Conservation (phyloP, 2,329 filamentous ascomycete species). For the Sporothrix phasma region DNA sequence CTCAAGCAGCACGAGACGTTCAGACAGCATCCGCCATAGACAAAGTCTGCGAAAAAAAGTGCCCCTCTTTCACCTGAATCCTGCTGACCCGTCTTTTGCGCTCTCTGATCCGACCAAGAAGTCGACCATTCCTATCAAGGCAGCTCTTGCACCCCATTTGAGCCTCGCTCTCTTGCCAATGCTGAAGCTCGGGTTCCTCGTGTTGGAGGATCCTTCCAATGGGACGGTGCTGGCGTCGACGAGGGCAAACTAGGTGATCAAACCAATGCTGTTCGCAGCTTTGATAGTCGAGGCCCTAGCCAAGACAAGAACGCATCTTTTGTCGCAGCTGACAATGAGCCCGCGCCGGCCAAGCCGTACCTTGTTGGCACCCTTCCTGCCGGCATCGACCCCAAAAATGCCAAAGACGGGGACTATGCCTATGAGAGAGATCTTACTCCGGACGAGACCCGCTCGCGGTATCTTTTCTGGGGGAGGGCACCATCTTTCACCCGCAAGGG, state of each 20-base stretch:
- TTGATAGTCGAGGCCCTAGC: not conserved
- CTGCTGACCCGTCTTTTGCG: conserved; percentile 23
- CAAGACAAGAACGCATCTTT: conserved; percentile 10
- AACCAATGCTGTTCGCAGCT: not conserved
- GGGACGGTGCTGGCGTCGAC: conserved; percentile 7
- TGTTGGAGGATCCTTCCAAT: not conserved
- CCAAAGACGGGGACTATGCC: conserved; percentile 38
- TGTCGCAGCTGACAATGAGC: conserved; percentile 12
- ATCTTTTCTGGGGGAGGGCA: conserved; percentile 51
- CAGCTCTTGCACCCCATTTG: conserved; percentile 42
- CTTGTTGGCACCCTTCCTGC: conserved; percentile 43
- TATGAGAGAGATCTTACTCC: conserved; percentile 49
- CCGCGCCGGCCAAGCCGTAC: conserved; percentile 35
- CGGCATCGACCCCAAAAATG: conserved; percentile 33
- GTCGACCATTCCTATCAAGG: conserved; percentile 34
- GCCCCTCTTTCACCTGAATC: conserved; percentile 21
- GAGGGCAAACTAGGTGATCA: not conserved
- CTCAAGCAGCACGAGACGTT: conserved; percentile 13
- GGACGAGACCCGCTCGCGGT: conserved; percentile 48
- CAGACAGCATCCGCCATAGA: conserved; percentile 17
- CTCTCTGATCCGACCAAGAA: conserved; percentile 25
- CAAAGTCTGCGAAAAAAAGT: conserved; percentile 18
- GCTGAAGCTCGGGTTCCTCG: not conserved
- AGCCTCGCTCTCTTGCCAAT: conserved; percentile 27
- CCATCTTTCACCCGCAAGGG: conserved; percentile 40